phyloP scores from a whole-genome alignment of 371 early-diverging fungal genomes.

The Rhizomucor miehei region DNA sequence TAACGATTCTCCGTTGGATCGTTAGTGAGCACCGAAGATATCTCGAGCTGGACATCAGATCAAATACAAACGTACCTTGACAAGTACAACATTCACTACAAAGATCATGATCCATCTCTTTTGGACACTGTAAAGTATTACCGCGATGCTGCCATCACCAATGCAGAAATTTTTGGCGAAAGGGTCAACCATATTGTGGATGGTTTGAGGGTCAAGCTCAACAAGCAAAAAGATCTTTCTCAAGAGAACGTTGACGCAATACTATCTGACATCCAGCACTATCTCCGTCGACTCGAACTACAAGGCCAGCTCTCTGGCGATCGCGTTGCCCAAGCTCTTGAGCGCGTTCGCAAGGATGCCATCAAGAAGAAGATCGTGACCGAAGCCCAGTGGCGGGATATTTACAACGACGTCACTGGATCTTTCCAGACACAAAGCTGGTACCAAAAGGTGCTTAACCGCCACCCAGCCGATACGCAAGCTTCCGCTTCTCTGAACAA shows the following conservation, averaged over 20 bases:
- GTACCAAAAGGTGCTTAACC: slow-evolving; percentile 32
- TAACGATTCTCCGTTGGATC: no score
- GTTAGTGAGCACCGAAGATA: slow-evolving; percentile 10
- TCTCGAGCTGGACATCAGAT: slow-evolving; percentile 32
- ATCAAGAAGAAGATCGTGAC: slow-evolving; percentile 35
- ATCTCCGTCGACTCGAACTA: slow-evolving; percentile 33
- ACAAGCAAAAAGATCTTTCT: slow-evolving; percentile 25
- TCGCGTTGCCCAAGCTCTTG: slow-evolving; percentile 28
- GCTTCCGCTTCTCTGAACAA: slow-evolving; percentile 21
- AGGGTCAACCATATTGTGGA: slow-evolving; percentile 29
- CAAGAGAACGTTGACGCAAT: slow-evolving; percentile 21
- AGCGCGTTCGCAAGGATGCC: slow-evolving; percentile 21
- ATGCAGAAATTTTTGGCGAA: slow-evolving; percentile 28
- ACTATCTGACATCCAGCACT: slow-evolving; percentile 24
- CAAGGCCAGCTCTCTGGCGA: slow-evolving; percentile 41
- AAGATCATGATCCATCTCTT: slow-evolving; percentile 18
- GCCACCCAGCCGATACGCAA: slow-evolving; percentile 12
- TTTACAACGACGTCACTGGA: slow-evolving; percentile 28
- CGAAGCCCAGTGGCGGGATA: slow-evolving; percentile 34
- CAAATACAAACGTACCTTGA: slow-evolving; percentile 25
- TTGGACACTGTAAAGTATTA: slow-evolving; percentile 32
- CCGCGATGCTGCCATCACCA: slow-evolving; percentile 30
- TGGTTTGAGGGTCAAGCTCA: slow-evolving; percentile 29
- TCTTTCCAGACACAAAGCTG: slow-evolving; percentile 26
- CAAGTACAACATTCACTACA: slow-evolving; percentile 35